Evolutionary conservation across 176 grass and related monocot genomes (phyloP).

Genomic region (Metroxylon sagu): DNA sequence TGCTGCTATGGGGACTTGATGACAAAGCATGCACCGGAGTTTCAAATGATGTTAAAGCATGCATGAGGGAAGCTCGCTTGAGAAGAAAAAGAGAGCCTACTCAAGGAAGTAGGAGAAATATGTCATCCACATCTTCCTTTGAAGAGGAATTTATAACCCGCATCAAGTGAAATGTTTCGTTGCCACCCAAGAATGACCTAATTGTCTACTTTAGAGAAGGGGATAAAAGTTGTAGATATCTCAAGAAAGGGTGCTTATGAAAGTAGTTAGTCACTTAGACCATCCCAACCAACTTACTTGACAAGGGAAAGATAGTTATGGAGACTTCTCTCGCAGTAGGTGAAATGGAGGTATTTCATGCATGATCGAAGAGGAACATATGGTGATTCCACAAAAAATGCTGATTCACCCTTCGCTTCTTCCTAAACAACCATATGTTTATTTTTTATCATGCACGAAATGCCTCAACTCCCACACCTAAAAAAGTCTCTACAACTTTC

Average conservation of each 20-base stretch:
- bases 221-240: too few relatives aligned
- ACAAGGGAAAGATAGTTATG: background rate
- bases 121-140: conserved; percentile 18
- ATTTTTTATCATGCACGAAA: conserved; percentile 10
- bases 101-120: conserved; percentile 11
- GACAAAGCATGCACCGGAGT: conserved; percentile 20
- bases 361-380: conserved; percentile 12
- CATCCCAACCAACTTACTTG: background rate
- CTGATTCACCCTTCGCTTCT: conserved; percentile 22
- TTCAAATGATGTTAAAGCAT: conserved; percentile 10
- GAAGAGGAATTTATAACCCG: conserved; percentile 9
- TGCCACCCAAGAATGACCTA: background rate
- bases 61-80: conserved; percentile 10
- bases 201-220: background rate
- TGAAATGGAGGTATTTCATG: background rate
- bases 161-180: background rate
- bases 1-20: conserved; percentile 18
- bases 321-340: background rate
- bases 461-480: background rate
- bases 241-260: background rate
- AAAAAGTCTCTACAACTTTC: too few relatives aligned
- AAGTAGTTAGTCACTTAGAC: background rate
- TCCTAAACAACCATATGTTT: conserved; percentile 4
- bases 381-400: conserved; percentile 1
- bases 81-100: conserved; percentile 16